Evolutionary conservation across 352 stramenopile genomes (phyloP).

Genomic region (Phytopythium kandeliae): DNA sequence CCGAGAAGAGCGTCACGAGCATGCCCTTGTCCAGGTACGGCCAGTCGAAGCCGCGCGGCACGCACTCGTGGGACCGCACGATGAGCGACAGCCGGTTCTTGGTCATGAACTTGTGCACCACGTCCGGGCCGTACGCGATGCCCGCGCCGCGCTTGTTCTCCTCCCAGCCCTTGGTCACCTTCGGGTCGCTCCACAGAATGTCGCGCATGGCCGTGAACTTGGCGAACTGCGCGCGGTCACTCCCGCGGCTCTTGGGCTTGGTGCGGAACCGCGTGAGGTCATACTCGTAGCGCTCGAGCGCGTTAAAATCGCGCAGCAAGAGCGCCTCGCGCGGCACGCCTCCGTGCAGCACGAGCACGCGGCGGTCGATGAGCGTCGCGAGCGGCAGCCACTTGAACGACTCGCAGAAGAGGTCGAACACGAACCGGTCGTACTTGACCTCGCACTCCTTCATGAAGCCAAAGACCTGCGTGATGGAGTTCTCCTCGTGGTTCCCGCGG

Average conservation of each 20-base stretch:
- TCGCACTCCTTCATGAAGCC: constrained; percentile 86
- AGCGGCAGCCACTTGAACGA: constrained; percentile 73
- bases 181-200: constrained; percentile 80
- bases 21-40: constrained; percentile 76
- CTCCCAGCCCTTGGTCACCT: constrained; percentile 52
- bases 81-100: constrained; percentile 81
- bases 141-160: constrained; percentile 80
- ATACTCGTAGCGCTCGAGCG: constrained; percentile 57
- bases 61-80: constrained; percentile 83
- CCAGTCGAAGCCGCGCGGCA: constrained; percentile 77
- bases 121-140: constrained; percentile 67
- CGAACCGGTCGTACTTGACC: constrained; percentile 72
- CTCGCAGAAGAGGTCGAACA: constrained; percentile 82
- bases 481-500: constrained; percentile 85
- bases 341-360: constrained; percentile 72
- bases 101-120: constrained; percentile 84
- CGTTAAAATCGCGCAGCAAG: constrained; percentile 50
- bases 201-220: constrained; percentile 77
- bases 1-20: constrained; percentile 85
- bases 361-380: constrained; percentile 66
- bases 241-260: constrained; percentile 43
- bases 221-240: constrained; percentile 41
- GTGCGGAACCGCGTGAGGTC: constrained; percentile 70
- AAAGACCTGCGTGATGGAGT: constrained; percentile 82
- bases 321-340: constrained; percentile 67